These are phyloP conservation scores for Marasmius fiardii DNA, from an alignment of 1,284 basidiomycete species.

Conservation along the genomic window DNA sequence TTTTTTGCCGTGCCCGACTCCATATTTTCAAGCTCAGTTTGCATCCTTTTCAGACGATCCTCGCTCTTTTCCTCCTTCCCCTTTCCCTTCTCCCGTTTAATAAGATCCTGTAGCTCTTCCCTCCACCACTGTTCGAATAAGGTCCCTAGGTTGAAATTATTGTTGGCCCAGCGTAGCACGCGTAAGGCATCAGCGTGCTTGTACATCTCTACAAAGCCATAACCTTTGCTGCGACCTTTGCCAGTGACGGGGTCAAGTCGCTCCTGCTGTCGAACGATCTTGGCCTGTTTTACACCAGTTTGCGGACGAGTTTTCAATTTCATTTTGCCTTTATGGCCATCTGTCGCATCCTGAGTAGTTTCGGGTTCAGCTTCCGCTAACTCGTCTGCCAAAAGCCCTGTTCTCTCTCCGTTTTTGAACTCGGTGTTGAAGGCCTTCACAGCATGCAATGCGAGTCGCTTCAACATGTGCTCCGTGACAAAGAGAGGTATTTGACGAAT, in stretches of 20 bases:
- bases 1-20: conserved; percentile 39
- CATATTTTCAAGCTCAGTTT: neutral
- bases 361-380: conserved; percentile 35
- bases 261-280: conserved; percentile 86
- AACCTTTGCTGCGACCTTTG: conserved; percentile 86
- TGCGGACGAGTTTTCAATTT: conserved; percentile 40
- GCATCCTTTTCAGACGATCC: conserved; percentile 44
- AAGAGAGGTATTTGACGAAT: conserved; percentile 91
- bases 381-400: conserved; percentile 73
- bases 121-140: conserved; percentile 83
- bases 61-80: conserved; percentile 53
- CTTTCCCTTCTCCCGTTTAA: conserved; percentile 58
- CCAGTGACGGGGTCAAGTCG: conserved; percentile 86
- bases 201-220: conserved; percentile 93
- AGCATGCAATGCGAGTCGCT: conserved; percentile 83
- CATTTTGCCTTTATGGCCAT: conserved; percentile 23
- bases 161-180: conserved; percentile 93
- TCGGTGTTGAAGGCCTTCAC: conserved; percentile 80
- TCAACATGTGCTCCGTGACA: conserved; percentile 86
- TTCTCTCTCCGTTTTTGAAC: conserved; percentile 63
- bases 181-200: conserved; percentile 88
- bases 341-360: conserved; percentile 12
- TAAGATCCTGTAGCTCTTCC: conserved; percentile 70
- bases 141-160: conserved; percentile 63
- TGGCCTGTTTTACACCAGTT: conserved; percentile 79